Evolutionary conservation across 164 flowering plant species (phyloP), one percentile per base, ranked within the genome.

Genomic region (Vitis amurensis): DNA sequence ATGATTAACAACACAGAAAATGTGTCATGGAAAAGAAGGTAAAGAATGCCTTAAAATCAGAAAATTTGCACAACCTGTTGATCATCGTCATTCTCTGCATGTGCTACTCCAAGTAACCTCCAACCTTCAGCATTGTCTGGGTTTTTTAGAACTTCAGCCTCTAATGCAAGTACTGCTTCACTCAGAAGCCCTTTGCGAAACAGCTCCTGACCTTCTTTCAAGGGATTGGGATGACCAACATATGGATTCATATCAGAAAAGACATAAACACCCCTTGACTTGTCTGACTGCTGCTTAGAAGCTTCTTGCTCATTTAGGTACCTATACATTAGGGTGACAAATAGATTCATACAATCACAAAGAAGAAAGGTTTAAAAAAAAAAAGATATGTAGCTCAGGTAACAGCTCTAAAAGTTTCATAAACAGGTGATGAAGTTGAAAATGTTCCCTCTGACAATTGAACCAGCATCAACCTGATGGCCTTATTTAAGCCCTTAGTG

Each of bases 11-110:
- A 37, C 44, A 37, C 44, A 37, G 27, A 37, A 37, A 37, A 37
- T 37, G 0, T 37, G 44, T 37, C 44, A 37, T 37, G 5, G 5
- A 37, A 37, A 37, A 37, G 44, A 37, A 3, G 44, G 44, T 37
- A 37, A 37, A 37, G 44, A 37, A 37, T 37, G 44, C 44, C 12
- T 16, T 19, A 13, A 58, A 50, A 64, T 31, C 4, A 17, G 12
- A 13, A 49, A 64, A 29, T 17, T 5, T 12, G 12, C 61, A 30
- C 66, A 44, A 95, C 98, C 95, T 95, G 99, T 70, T 95, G 99
- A 80, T 93, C 99, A 83, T 95, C 99, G 79, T 95, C 99, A 80
- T 95, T 95, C 74, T 95, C 98, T 58, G 99, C 99, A 84, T 91
- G 97, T 59, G 99, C 87, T 76, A 95, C 85, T 67, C 99, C 98